These are phyloP conservation scores for Pascua guehoae DNA, from an alignment of 1,284 basidiomycete genomes.

Conservation along the genomic window DNA sequence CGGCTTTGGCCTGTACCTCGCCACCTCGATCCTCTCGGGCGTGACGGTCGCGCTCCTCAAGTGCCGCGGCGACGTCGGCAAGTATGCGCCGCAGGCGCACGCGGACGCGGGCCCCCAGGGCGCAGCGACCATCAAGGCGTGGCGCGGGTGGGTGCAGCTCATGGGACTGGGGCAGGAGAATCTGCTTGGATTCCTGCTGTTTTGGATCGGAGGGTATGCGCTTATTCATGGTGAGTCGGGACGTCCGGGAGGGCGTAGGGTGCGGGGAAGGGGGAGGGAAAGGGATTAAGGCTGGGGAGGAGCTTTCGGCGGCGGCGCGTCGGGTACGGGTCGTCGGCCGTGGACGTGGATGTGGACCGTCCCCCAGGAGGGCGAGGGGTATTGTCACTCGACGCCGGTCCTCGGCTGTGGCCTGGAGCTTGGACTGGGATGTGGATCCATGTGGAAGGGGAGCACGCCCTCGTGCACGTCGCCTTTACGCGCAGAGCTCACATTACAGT, in stretches of 20 bases:
- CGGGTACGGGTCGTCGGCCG: not conserved
- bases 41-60: conserved; percentile 64
- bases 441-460: no score
- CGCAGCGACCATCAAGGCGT: conserved; percentile 46
- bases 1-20: conserved; percentile 73
- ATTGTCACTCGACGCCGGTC: no score
- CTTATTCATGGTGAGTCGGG: conserved; percentile 18
- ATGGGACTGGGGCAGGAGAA: conserved; percentile 80
- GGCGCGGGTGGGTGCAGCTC: conserved; percentile 56
- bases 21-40: conserved; percentile 64
- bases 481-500: conserved; percentile 1
- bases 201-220: conserved; percentile 82
- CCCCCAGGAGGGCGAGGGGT: no score
- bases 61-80: conserved; percentile 56
- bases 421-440: no score
- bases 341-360: no score
- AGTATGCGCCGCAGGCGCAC: conserved; percentile 37
- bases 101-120: conserved; percentile 15
- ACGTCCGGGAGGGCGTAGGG: not conserved
- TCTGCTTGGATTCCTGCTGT: conserved; percentile 75
- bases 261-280: not conserved
- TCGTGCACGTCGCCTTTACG: no score
- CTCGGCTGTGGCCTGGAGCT: no score
- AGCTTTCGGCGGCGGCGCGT: not conserved
- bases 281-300: not conserved